A percentile compares a stretch with the other conserved stretches of the same genome.
These are phyloP conservation scores for Lenwebbia sp. DNA, from an alignment of 345 rosid genomes.

Conservation along the genomic window DNA sequence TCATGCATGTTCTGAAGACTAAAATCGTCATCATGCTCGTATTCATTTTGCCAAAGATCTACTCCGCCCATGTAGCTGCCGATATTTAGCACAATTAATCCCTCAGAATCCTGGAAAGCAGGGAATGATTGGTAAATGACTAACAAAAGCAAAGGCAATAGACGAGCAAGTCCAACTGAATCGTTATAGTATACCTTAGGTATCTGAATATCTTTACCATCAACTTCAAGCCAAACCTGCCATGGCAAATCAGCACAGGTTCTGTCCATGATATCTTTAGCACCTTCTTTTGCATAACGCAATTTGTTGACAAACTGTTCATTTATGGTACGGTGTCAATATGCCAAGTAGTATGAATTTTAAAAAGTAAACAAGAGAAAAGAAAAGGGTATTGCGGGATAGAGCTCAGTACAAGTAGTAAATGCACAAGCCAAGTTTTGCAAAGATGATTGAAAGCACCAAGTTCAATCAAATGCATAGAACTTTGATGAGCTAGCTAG, in stretches of 20 bases:
- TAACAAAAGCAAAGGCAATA: background rate
- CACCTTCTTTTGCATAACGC: slow-evolving; percentile 85
- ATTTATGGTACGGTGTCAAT: background rate
- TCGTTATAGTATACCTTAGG: slow-evolving; percentile 39
- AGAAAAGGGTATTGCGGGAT: background rate
- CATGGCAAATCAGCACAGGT: slow-evolving; percentile 81
- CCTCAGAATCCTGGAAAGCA: slow-evolving; percentile 57
- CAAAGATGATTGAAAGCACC: background rate
- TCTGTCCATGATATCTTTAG: slow-evolving; percentile 81
- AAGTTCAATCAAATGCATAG: background rate
- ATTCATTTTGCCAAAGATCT: slow-evolving; percentile 83
- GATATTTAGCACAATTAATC: slow-evolving; percentile 70
- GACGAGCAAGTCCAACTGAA: background rate
- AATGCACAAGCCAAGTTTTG: background rate
- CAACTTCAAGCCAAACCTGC: slow-evolving; percentile 89
- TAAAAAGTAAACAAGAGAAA: background rate
- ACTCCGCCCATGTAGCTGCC: slow-evolving; percentile 95
- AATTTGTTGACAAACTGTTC: slow-evolving; percentile 76
- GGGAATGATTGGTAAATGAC: background rate
- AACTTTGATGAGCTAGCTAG: background rate
- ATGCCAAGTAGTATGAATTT: background rate
- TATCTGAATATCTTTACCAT: slow-evolving; percentile 61
- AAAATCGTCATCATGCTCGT: slow-evolving; percentile 60
- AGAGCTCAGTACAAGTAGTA: background rate
- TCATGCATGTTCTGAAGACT: slow-evolving; percentile 67